A percentile compares a stretch with the other conserved stretches of the same genome.
These are phyloP conservation scores for Trichoderma koningiopsis DNA, from an alignment of 2,329 filamentous ascomycete genomes.

Conservation along the genomic window DNA sequence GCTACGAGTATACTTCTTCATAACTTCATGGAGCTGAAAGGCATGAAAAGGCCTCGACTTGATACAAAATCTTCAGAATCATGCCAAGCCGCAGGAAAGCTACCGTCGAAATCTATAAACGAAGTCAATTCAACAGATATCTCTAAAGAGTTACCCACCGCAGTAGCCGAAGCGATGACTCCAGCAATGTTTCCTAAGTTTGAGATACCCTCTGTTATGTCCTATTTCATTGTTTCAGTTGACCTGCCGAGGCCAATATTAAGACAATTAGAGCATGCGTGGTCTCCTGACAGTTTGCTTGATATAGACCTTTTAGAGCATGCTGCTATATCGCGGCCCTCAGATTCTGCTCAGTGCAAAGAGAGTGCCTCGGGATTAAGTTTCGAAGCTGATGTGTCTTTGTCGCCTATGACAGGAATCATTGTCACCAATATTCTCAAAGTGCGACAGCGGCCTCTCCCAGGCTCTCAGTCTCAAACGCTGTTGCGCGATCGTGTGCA, in stretches of 20 bases:
- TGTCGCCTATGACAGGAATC: constrained; percentile 70
- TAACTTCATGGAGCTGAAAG: constrained; percentile 39
- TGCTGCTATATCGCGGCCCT: constrained; percentile 33
- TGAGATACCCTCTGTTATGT: constrained; percentile 26
- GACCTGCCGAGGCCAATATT: constrained; percentile 51
- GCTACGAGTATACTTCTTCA: constrained; percentile 36
- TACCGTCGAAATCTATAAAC: background rate
- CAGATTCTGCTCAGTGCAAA: constrained; percentile 23
- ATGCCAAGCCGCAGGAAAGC: background rate
- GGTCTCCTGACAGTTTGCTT: constrained; percentile 55
- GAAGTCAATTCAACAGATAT: background rate
- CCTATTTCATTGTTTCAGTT: constrained; percentile 54
- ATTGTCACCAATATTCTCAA: constrained; percentile 72
- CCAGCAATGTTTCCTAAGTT: constrained; percentile 29
- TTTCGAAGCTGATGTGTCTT: constrained; percentile 70
- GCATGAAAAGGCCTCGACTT: constrained; percentile 33
- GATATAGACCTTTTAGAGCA: constrained; percentile 60
- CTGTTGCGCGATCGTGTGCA: constrained; percentile 59
- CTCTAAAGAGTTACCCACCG: background rate
- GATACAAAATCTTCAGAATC: background rate
- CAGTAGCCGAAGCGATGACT: background rate
- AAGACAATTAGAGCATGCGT: constrained; percentile 51
- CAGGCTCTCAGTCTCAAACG: constrained; percentile 46
- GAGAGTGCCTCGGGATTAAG: constrained; percentile 42
- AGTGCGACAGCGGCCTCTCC: constrained; percentile 70